phyloP scores from a whole-genome alignment of 495 filamentous ascomycete genomes.

The Gamarada debralockiae region DNA sequence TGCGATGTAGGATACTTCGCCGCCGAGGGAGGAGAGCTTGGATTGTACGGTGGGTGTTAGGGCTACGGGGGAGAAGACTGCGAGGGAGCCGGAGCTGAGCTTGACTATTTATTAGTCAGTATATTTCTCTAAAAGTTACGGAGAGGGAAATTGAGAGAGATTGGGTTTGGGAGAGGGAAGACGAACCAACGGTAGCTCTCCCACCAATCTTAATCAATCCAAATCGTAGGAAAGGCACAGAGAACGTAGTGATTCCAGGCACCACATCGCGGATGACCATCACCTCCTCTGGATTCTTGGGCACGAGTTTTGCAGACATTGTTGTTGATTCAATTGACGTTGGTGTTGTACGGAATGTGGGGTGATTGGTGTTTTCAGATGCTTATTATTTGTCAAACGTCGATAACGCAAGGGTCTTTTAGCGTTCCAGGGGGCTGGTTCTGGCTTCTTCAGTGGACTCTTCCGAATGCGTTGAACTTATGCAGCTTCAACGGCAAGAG shows the following conservation, averaged over 20 bases:
- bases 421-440: no score
- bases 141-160: background rate
- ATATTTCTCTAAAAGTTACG: no score
- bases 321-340: no score
- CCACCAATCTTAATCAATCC: conserved; percentile 79
- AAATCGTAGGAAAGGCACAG: conserved; percentile 80
- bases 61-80: conserved; percentile 86
- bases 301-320: conserved; percentile 30
- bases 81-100: conserved; percentile 69
- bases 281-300: conserved; percentile 60
- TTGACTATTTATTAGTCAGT: conserved; percentile 50
- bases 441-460: no score
- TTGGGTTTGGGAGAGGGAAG: background rate
- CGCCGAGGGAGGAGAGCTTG: conserved; percentile 62
- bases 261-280: conserved; percentile 86
- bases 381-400: background rate
- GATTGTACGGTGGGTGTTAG: conserved; percentile 74
- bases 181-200: conserved; percentile 76
- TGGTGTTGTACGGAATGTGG: no score
- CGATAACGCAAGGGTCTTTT: no score
- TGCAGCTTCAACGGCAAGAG: no score
- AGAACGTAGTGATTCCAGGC: conserved; percentile 76
- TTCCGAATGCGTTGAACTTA: no score
- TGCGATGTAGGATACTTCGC: conserved; percentile 75
- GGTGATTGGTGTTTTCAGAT: background rate